These are phyloP conservation scores for Rhipidocladum racemiflorum DNA, from an alignment of 176 grass and related monocot species.

Conservation along the genomic window DNA sequence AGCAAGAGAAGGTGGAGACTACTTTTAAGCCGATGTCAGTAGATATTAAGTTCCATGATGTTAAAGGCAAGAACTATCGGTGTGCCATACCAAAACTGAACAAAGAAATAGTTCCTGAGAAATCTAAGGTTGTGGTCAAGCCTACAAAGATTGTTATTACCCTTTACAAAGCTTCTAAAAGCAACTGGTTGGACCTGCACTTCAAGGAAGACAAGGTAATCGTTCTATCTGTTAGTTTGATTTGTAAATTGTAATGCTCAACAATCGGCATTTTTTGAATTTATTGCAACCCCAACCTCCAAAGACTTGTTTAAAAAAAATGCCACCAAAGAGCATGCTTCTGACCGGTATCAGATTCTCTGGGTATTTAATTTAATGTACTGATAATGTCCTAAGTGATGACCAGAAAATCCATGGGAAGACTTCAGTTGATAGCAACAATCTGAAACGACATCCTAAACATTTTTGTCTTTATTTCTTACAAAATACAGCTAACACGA, in stretches of 20 bases:
- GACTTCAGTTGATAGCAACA: background rate
- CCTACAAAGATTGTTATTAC: conserved; percentile 69
- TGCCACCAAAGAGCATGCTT: background rate
- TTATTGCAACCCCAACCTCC: background rate
- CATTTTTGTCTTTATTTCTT: background rate
- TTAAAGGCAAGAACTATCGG: conserved; percentile 85
- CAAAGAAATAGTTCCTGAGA: conserved; percentile 86
- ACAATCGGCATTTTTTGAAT: background rate
- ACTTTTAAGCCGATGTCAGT: conserved; percentile 60
- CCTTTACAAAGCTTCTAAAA: conserved; percentile 69
- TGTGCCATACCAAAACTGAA: conserved; percentile 74
- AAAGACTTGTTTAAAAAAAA: background rate
- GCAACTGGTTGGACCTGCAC: conserved; percentile 78
- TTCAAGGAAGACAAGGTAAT: conserved; percentile 91
- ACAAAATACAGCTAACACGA: background rate
- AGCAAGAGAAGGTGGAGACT: conserved; percentile 65
- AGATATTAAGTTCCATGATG: conserved; percentile 79
- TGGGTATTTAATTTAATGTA: background rate
- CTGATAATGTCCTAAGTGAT: background rate
- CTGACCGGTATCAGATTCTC: background rate
- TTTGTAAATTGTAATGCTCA: background rate
- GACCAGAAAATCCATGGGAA: background rate
- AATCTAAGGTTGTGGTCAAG: conserved; percentile 80
- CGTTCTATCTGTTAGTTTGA: background rate
- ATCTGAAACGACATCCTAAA: background rate